Evolutionary conservation across 2,329 filamentous ascomycete species (phyloP).

Genomic region (Neonectria ditissima): DNA sequence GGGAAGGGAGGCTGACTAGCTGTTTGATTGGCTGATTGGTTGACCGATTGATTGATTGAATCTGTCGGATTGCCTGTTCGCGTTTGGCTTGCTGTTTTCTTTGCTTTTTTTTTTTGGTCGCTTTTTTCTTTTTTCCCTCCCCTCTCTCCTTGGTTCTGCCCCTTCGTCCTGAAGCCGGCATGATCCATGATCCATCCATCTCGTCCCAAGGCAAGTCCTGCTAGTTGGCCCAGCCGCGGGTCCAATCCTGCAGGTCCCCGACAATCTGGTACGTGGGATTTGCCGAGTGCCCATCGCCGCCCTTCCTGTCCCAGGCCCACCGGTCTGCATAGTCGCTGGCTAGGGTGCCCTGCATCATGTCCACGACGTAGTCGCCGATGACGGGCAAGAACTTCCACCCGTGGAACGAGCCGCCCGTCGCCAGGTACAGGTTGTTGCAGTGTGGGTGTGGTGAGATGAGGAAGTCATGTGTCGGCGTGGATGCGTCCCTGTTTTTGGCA

Average conservation of each 20-base stretch:
- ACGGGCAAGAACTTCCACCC: conserved; percentile 74
- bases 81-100: neutral
- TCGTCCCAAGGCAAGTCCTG: neutral
- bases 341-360: conserved; percentile 59
- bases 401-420: conserved; percentile 73
- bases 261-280: conserved; percentile 57
- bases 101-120: neutral
- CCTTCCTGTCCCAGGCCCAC: conserved; percentile 61
- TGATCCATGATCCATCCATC: neutral
- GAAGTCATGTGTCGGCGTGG: conserved; percentile 72
- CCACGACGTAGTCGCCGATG: conserved; percentile 69
- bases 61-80: neutral
- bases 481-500: conserved; percentile 63
- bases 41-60: neutral
- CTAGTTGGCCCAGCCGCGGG: conserved; percentile 46
- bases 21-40: neutral
- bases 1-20: no score
- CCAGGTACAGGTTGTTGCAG: conserved; percentile 67
- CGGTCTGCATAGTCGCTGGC: conserved; percentile 52
- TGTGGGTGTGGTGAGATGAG: conserved; percentile 66
- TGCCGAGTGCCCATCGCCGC: conserved; percentile 54
- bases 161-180: neutral
- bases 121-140: neutral
- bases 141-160: no score
- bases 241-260: conserved; percentile 55